Evolutionary conservation across 805 yeast genomes (phyloP), one percentile per base, ranked within the genome.

Genomic region (Candida boleticola): DNA sequence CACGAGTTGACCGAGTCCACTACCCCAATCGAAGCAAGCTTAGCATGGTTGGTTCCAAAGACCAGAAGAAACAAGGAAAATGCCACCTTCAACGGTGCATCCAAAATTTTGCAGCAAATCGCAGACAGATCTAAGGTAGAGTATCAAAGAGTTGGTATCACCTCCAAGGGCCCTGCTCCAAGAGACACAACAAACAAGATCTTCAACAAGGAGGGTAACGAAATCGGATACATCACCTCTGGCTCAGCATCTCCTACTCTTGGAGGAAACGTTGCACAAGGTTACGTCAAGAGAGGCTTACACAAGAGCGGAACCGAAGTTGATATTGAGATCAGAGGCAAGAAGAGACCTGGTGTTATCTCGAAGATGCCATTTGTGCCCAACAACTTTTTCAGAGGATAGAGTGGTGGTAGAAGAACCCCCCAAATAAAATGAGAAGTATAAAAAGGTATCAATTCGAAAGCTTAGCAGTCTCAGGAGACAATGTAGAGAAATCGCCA

Each of bases 31-130:
- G 95, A 89, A 53, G 95, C 93, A 0, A 80, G 93, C 0, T 75
- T 93, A 50, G 76, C 89, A 38, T 93, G 99, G 99, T 77, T 89
- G 39, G 76, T 93, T 36, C 86, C 95, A 29, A 89, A 89, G 68
- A 58, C 79, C 13, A 82, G 97, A 63, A 77, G 97, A 58, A 62
- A 60, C 13, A 61, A 53, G 10, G 68, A 61, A 9, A 54, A 51
- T 37, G 69, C 70, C 0, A 63, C 64, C 3, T 93, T 90, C 74
- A 88, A 90, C 56, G 99, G 99, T 22, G 74, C 83, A 30, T 68
- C 72, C 10, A 78, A 68, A 53, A 86, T 93, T 41, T 68, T 88
- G 46, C 66, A 69, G 4, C 97, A 90, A 63, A 60, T 93, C 41
- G 70, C 74, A 36, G 82, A 86, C 49, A 87, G 89, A 60, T 62